Base-by-base conservation (phyloP, 768 basidiomycete species). In the Filobasidium floriforme region DNA sequence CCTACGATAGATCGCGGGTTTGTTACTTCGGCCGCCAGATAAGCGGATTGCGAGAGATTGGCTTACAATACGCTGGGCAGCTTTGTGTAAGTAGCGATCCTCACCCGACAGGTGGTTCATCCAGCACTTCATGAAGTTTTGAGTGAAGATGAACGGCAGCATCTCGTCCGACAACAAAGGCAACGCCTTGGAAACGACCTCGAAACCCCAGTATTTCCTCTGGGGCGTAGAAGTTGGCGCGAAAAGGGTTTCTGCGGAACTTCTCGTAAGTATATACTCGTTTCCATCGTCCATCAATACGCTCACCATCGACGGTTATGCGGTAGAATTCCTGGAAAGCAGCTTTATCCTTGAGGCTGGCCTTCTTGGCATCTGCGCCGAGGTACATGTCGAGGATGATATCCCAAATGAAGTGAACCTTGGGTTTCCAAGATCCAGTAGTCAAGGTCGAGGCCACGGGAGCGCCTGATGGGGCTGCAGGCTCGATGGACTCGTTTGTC, bases 131-230 rank as follows among this genome's bases (percentile, higher is more conserved):
- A 97, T 92, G 73, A 96, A 89, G 76, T 96, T 92, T 72, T 88
- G 88, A 22, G 90, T 93, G 77, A 99, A 92, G 41, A 98, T 81
- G 83, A 90, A 87, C 0, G 90, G 88, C 71, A 94, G 82, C 62
- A 85, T 87, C 54, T 84, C 79, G 19, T 85, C 78, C 18, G 83
- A 81, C 37, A 90, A 83, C 43, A 86, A 85, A 18, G 84, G 83
- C 49, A 96, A 80, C 9, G 90, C 86, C 69, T 85, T 88, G 72
- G 87, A 85, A 80, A 97, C 89, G 22, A 94, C 84, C 71, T 88
- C 87, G 80, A 98, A 94, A n/a, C 92, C 94, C 88, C 90, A 93
- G 73, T 88, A 90, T 79, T 96, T 94, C 60, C 91, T 85, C 77
- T 92, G 88, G 0, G 88, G 81, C 0, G 92, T 92, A 0, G 92